phyloP scores from a whole-genome alignment of 2,329 filamentous ascomycete species.

The Colletotrichum spinosum region DNA sequence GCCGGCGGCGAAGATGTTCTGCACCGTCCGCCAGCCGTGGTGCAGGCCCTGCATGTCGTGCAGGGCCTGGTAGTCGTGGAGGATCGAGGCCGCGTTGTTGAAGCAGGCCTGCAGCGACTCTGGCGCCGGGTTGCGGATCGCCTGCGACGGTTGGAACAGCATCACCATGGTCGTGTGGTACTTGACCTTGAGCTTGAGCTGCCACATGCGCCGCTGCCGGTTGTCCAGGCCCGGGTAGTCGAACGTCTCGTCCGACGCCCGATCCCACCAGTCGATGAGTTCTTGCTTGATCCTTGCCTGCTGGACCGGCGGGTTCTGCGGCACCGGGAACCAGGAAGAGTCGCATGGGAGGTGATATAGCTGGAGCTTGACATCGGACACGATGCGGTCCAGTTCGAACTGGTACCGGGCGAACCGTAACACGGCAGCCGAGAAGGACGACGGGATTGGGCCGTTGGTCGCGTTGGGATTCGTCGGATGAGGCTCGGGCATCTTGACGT shows the following conservation, averaged over 20 bases:
- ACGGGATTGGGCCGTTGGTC: background rate
- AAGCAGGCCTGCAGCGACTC: slow-evolving; percentile 46
- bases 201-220: slow-evolving; percentile 38
- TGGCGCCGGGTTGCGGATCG: slow-evolving; percentile 44
- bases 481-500: slow-evolving; percentile 42
- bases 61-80: slow-evolving; percentile 46
- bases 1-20: slow-evolving; percentile 51
- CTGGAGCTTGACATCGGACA: slow-evolving; percentile 42
- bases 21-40: slow-evolving; percentile 51
- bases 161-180: slow-evolving; percentile 49
- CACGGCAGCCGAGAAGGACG: slow-evolving; percentile 27
- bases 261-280: slow-evolving; percentile 34
- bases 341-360: slow-evolving; percentile 41
- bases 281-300: slow-evolving; percentile 37
- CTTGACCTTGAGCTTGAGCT: slow-evolving; percentile 45
- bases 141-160: slow-evolving; percentile 51
- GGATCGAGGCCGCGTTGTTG: slow-evolving; percentile 41
- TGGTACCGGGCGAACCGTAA: slow-evolving; percentile 42
- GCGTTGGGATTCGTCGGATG: background rate
- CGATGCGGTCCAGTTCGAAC: slow-evolving; percentile 42
- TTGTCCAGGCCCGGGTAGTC: slow-evolving; percentile 22
- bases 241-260: slow-evolving; percentile 18
- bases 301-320: slow-evolving; percentile 16
- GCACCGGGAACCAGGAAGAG: slow-evolving; percentile 36
- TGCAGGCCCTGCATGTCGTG: slow-evolving; percentile 46